Evolutionary conservation across 257 asterid species (phyloP), one percentile per base, ranked within the genome.

Genomic region (Paulownia fortunei): DNA sequence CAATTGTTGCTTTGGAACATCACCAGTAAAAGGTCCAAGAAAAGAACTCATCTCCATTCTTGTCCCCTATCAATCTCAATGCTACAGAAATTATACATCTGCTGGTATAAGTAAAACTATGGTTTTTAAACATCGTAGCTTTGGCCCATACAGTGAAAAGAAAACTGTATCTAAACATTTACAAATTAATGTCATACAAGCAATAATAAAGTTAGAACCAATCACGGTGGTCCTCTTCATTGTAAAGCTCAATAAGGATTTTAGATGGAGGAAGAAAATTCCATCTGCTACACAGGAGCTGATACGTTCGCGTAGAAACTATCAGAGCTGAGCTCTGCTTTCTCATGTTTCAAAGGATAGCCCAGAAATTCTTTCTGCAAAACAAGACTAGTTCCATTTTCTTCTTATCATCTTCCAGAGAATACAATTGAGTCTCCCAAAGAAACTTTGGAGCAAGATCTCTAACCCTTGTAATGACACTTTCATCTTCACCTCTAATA

Each of bases 301-400:
- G n/a, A n/a, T n/a, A n/a, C n/a, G n/a, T n/a, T n/a, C n/a, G n/a
- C n/a, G n/a, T n/a, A n/a, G n/a, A n/a, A n/a, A n/a, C n/a, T n/a
- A n/a, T n/a, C n/a, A n/a, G n/a, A 16, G 32, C 7, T 69, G 24
- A 44, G 55, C 46, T 55, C 39, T 21, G 76, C 64, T 32, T 56
- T 18, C 42, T n/a, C 52, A 8, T 8, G 26, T 46, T n/a, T 86
- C 76, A 89, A 8, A 80, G 74, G 60, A 89, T 83, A 3, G 95
- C 84, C 97, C 97, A 89, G 64, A 89, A 89, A 69, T 74, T 91
- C 83, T 91, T 88, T 54, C 86, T 72, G 85, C 97, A 91, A 55
- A 91, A 73, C 19, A 91, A 73, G 42, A 88, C 92, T 21, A n/a
- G 84, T 74, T 87, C 88, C 44, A 42, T 24, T 82, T 74, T 76